Base-by-base conservation (phyloP, 805 yeast species). In the Wickerhamomyces rabaulensis region DNA sequence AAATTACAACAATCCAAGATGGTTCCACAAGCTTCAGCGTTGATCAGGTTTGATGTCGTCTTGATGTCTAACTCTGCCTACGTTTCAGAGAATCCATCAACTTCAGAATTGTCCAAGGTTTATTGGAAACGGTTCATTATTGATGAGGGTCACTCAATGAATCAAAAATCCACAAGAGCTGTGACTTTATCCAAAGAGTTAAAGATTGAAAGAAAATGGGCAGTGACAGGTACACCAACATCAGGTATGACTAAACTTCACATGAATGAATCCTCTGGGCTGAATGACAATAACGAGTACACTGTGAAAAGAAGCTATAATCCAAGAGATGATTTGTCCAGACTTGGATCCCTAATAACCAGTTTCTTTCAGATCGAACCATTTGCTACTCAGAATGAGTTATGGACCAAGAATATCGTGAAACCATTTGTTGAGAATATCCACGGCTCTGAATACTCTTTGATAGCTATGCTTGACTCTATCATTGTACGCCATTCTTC, bases 221-320 rank as follows among this genome's bases (percentile, higher is more conserved):
- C 82, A 0, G 87, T 84, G 1, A 79, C 86, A 0, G 90, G 91
- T 26, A 84, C 91, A 0, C 90, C 90, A 5, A 83, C 89, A 0
- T 74, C 85, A 0, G 91, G 91, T 0, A 64, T 84, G 44, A 81
- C 89, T 0, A 73, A 72, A 39, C 57, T 80, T 8, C 76, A 79
- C 51, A 74, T 82, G 53, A 52, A 49, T 48, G 62, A 58, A 21
- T 47, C 52, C 17, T 33, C 36, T 8, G 36, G 36, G 3, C 9
- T 33, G 20, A 41, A 47, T 15, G 47, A 44, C 15, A 40, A 40
- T 2, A 53, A 55, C 13, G 65, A 68, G 42, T 79, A 79, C 54
- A 66, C 71, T 0, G 73, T 81, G 4, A 76, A 73, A 50, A 70
- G 70, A 44, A 67, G 63, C 22, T 81, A 79, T 57, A 73, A 74